phyloP scores from a whole-genome alignment of 805 yeast species.

The Cyberlindnera maritima region DNA sequence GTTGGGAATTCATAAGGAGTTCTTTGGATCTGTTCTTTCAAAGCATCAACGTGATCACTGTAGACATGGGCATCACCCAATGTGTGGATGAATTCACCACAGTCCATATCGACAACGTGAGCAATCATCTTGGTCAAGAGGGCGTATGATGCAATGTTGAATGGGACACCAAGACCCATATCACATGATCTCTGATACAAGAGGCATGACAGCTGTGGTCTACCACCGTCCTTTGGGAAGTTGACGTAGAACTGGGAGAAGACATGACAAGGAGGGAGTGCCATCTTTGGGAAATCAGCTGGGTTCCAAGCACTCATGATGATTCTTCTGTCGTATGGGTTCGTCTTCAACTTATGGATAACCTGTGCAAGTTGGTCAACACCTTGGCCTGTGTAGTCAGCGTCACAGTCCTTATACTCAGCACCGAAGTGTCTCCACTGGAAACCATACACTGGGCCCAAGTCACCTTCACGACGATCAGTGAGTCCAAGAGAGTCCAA shows the following conservation, averaged over 20 bases:
- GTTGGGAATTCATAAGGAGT: constrained; percentile 80
- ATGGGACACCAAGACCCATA: constrained; percentile 99
- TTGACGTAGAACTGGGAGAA: constrained; percentile 93
- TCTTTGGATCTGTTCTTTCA: constrained; percentile 75
- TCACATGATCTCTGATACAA: constrained; percentile 98
- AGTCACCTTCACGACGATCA: constrained; percentile 84
- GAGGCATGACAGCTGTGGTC: constrained; percentile 78
- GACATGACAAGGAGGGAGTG: constrained; percentile 97
- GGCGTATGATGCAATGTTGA: constrained; percentile 96
- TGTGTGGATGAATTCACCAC: constrained; percentile 94
- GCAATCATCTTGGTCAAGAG: constrained; percentile 93
- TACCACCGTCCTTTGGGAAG: constrained; percentile 57
- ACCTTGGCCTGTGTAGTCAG: constrained; percentile 86
- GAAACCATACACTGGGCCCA: constrained; percentile 98
- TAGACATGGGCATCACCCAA: constrained; percentile 98
- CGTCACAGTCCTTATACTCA: constrained; percentile 77
- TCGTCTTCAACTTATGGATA: constrained; percentile 73
- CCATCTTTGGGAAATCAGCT: constrained; percentile 90
- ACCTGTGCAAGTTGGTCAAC: constrained; percentile 84
- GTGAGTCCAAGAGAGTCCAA: constrained; percentile 79
- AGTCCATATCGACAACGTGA: constrained; percentile 88
- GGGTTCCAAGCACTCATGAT: constrained; percentile 99
- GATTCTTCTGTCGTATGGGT: constrained; percentile 93
- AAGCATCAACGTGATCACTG: constrained; percentile 88
- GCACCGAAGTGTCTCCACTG: constrained; percentile 99